Conservation (phyloP, 148 eudicot species). For the Vaccinium darrowii region DNA sequence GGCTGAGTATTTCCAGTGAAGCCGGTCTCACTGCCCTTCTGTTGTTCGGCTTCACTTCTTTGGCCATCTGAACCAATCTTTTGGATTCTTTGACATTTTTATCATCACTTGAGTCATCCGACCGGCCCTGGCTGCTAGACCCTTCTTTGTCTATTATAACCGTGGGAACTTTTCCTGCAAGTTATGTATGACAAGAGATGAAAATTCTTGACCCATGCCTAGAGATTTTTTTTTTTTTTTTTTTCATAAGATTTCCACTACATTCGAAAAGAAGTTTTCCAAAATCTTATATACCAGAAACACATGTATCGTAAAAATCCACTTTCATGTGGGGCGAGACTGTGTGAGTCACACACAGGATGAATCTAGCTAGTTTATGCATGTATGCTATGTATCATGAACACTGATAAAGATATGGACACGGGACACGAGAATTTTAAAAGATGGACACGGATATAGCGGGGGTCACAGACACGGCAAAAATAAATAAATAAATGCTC, state of each 20-base stretch:
- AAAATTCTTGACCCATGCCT: not conserved
- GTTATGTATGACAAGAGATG: not conserved
- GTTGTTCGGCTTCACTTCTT: not conserved
- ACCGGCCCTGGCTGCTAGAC: slow-evolving; percentile 1
- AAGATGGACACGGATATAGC: no score
- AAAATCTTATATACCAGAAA: not conserved
- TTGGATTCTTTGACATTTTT: not conserved
- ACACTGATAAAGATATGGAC: no score
- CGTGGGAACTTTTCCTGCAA: slow-evolving; percentile 19
- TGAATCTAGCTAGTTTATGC: not conserved
- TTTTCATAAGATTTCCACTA: no score
- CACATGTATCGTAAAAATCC: not conserved
- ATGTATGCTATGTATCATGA: no score
- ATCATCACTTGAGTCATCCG: not conserved
- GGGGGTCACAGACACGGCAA: no score
- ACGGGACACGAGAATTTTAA: no score
- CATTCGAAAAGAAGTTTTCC: not conserved
- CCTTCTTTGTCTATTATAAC: slow-evolving; percentile 27
- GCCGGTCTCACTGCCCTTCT: slow-evolving; percentile 6
- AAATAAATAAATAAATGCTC: no score
- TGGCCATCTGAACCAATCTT: not conserved
- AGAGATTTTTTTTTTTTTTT: not conserved
- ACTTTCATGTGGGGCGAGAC: not conserved
- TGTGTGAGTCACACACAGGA: not conserved
- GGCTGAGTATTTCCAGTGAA: slow-evolving; percentile 28